phyloP scores from a whole-genome alignment of 2,329 filamentous ascomycete species.

The Ascochyta koolunga region DNA sequence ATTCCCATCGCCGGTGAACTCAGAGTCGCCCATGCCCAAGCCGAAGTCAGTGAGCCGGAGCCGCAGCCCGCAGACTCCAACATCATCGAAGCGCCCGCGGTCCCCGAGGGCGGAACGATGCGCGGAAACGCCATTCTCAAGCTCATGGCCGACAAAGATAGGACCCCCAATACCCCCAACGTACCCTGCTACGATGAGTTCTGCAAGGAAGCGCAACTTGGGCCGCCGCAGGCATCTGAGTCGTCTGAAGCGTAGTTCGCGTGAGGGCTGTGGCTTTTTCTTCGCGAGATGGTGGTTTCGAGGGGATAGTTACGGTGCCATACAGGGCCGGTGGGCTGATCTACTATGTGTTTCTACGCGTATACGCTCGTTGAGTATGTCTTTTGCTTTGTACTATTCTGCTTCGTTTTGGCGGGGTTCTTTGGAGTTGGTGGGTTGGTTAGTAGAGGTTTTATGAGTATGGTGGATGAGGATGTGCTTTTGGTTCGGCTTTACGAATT shows the following conservation, averaged over 20 bases:
- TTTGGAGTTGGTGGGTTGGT: too few relatives aligned
- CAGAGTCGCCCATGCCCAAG: not conserved
- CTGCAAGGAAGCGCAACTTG: slow-evolving; percentile 11
- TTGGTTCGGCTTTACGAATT: too few relatives aligned
- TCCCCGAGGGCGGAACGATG: not conserved
- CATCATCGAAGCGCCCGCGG: not conserved
- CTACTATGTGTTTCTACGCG: too few relatives aligned
- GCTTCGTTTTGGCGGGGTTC: too few relatives aligned
- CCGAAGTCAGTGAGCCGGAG: too few relatives aligned
- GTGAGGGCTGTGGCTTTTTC: not conserved
- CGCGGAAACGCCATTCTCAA: slow-evolving; percentile 6
- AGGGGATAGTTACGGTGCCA: not conserved
- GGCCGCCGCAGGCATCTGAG: not conserved
- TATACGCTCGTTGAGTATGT: too few relatives aligned
- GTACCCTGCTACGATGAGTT: not conserved
- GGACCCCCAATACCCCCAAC: not conserved
- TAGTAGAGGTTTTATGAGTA: too few relatives aligned
- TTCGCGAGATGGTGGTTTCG: not conserved
- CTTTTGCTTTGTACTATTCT: too few relatives aligned
- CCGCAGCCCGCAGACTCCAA: not conserved
- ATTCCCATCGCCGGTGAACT: not conserved
- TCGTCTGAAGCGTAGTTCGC: not conserved
- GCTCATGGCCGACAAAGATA: not conserved
- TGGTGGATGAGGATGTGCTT: too few relatives aligned
- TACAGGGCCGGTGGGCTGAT: too few relatives aligned